A percentile compares a stretch with the other conserved stretches of the same genome.
Conservation (phyloP, 768 basidiomycete genomes). For the Lactifluus rugatus region DNA sequence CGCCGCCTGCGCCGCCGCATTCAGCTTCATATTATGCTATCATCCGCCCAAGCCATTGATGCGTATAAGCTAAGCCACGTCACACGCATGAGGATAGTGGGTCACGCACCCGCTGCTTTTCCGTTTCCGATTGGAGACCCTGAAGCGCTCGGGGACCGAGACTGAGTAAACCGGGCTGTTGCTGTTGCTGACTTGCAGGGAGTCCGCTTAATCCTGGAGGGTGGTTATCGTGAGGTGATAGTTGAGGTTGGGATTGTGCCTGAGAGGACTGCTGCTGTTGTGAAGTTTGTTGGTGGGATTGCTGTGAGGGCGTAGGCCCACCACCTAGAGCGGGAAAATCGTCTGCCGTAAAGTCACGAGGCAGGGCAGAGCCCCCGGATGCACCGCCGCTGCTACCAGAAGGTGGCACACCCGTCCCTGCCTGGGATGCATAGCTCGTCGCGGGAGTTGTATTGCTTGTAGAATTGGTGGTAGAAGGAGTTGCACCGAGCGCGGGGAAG, state of each 20-base stretch:
- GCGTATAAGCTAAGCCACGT: slow-evolving; percentile 10
- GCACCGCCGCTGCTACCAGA: slow-evolving; percentile 29
- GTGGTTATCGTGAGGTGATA: slow-evolving; percentile 33
- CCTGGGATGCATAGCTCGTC: slow-evolving; percentile 78
- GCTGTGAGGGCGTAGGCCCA: slow-evolving; percentile 38
- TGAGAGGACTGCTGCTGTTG: slow-evolving; percentile 22
- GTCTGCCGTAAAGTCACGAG: slow-evolving; percentile 72
- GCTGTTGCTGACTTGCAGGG: slow-evolving; percentile 40
- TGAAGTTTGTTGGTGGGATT: slow-evolving; percentile 27
- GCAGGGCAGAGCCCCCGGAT: slow-evolving; percentile 30
- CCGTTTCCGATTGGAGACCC: slow-evolving; percentile 48
- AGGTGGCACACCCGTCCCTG: slow-evolving; percentile 51
- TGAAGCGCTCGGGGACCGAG: slow-evolving; percentile 31
- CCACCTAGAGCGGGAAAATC: slow-evolving; percentile 85
- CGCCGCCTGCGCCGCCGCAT: slow-evolving; percentile 49
- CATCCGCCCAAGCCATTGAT: not conserved
- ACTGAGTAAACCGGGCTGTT: slow-evolving; percentile 64
- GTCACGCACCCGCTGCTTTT: slow-evolving; percentile 57
- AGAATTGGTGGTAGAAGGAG: slow-evolving; percentile 35
- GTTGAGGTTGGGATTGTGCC: slow-evolving; percentile 22
- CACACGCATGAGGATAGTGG: not conserved
- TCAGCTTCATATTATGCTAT: slow-evolving; percentile 46
- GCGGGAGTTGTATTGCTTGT: slow-evolving; percentile 29
- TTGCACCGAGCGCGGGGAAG: slow-evolving; percentile 75
- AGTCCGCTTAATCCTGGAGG: slow-evolving; percentile 78